Percentiles rank a stretch among this genome's conserved stretches.
Conservation (phyloP, 1,284 basidiomycete genomes). For the Xerocomus amazonicus region DNA sequence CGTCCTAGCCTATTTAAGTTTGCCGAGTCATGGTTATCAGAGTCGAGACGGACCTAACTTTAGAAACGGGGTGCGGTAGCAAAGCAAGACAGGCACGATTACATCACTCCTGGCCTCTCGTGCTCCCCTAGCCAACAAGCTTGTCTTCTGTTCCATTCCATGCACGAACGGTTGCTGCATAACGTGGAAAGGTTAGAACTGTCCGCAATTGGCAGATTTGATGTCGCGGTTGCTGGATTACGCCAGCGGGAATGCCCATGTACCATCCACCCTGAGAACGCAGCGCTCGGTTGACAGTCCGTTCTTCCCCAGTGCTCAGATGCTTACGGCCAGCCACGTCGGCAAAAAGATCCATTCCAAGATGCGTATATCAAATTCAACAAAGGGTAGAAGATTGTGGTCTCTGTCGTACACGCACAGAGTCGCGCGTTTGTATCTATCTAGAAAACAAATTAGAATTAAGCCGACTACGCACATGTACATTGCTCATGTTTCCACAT, state of each 20-base stretch:
- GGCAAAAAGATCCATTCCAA: neutral
- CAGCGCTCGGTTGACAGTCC: conserved; percentile 2
- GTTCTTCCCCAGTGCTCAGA: neutral
- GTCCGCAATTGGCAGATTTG: conserved; percentile 14
- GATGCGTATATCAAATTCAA: neutral
- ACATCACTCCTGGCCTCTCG: conserved; percentile 9
- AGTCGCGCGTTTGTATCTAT: neutral
- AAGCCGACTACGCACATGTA: neutral
- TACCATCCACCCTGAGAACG: conserved; percentile 6
- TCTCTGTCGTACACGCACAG: neutral
- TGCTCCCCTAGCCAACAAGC: conserved; percentile 1
- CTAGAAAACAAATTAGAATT: neutral
- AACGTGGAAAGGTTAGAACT: conserved; percentile 8
- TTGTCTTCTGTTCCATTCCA: conserved; percentile 1
- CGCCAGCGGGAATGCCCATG: conserved; percentile 13
- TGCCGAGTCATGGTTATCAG: neutral
- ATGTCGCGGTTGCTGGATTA: conserved; percentile 10
- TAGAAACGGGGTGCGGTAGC: conserved; percentile 13
- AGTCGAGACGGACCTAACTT: conserved; percentile 1
- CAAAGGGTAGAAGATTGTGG: neutral
- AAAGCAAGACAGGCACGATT: conserved; percentile 15
- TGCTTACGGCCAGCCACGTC: neutral
- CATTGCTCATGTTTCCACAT: conserved; percentile 3
- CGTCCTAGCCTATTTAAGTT: conserved; percentile 17
- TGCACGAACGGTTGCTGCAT: conserved; percentile 5